A percentile compares a stretch with the other conserved stretches of the same genome.
phyloP scores from a whole-genome alignment of 768 basidiomycete species.

The Terana coerulea region DNA sequence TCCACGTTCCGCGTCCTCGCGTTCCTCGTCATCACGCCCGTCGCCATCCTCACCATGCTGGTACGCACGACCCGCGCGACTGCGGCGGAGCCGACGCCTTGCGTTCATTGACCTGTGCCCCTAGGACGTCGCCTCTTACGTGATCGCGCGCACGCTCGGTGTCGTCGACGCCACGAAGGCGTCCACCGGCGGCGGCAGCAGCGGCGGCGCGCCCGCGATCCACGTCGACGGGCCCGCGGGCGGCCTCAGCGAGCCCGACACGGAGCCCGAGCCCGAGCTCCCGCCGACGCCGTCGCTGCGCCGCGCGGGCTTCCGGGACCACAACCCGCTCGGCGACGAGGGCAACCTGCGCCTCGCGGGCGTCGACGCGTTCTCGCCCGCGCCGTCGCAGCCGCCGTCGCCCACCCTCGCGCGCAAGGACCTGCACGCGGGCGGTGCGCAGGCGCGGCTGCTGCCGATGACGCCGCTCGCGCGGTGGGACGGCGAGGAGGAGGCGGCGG shows the following conservation, averaged over 20 bases:
- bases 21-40: slow-evolving; percentile 40
- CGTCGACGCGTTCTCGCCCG: slow-evolving; percentile 72
- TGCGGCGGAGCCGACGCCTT: background rate
- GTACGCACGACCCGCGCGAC: slow-evolving; percentile 37
- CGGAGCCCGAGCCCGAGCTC: background rate
- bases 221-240: slow-evolving; percentile 13
- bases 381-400: slow-evolving; percentile 61
- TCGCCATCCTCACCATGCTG: slow-evolving; percentile 61
- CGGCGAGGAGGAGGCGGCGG: background rate
- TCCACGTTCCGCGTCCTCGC: slow-evolving; percentile 64
- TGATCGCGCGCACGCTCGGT: slow-evolving; percentile 78
- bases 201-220: slow-evolving; percentile 10
- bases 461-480: slow-evolving; percentile 9
- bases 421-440: slow-evolving; percentile 5
- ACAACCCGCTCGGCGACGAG: slow-evolving; percentile 18
- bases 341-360: slow-evolving; percentile 57
- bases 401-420: slow-evolving; percentile 40
- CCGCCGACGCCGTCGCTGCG: slow-evolving; percentile 5
- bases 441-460: slow-evolving; percentile 14
- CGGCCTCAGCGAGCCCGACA: slow-evolving; percentile 6
- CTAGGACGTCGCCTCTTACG: slow-evolving; percentile 78
- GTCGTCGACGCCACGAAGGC: slow-evolving; percentile 73
- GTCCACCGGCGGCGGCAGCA: slow-evolving; percentile 52
- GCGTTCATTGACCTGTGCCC: slow-evolving; percentile 5
- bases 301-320: slow-evolving; percentile 13